Percentiles rank a stretch among this genome's conserved stretches.
Evolutionary conservation across 768 basidiomycete genomes (phyloP).

Genomic region (Suillus bovinus): DNA sequence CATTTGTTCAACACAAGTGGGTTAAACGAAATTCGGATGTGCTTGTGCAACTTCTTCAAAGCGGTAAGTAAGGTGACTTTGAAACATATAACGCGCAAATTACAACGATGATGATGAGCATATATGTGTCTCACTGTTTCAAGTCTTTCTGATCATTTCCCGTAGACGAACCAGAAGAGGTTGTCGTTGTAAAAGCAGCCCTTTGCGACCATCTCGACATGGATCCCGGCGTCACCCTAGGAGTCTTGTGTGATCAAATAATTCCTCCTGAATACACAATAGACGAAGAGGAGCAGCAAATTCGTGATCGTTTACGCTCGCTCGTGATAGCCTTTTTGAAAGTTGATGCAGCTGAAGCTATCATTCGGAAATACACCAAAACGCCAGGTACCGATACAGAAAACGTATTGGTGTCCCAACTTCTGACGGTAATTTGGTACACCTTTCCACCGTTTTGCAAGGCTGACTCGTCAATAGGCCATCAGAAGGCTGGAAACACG

Average conservation of each 20-base stretch:
- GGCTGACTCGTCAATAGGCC: slow-evolving; percentile 39
- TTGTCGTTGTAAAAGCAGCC: slow-evolving; percentile 58
- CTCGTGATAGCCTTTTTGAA: slow-evolving; percentile 63
- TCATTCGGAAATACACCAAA: slow-evolving; percentile 45
- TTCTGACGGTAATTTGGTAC: slow-evolving; percentile 46
- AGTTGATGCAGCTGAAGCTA: slow-evolving; percentile 47
- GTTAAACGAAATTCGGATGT: slow-evolving; percentile 75
- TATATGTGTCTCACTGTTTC: not conserved
- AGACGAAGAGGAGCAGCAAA: slow-evolving; percentile 59
- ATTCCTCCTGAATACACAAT: slow-evolving; percentile 47
- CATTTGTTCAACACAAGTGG: slow-evolving; percentile 51
- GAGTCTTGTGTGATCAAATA: slow-evolving; percentile 71
- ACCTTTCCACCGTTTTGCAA: not conserved
- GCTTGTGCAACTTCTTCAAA: slow-evolving; percentile 71
- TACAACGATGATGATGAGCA: not conserved
- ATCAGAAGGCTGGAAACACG: slow-evolving; percentile 42
- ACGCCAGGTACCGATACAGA: slow-evolving; percentile 47
- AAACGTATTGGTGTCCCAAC: slow-evolving; percentile 44
- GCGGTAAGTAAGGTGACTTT: slow-evolving; percentile 47
- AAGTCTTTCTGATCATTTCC: slow-evolving; percentile 3
- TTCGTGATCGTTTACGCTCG: slow-evolving; percentile 55
- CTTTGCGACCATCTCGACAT: slow-evolving; percentile 63
- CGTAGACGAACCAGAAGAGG: slow-evolving; percentile 67
- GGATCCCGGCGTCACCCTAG: slow-evolving; percentile 58
- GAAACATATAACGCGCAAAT: not conserved